phyloP scores from a whole-genome alignment of 2,329 filamentous ascomycete genomes.

The Pseudogymnoascus sp. region DNA sequence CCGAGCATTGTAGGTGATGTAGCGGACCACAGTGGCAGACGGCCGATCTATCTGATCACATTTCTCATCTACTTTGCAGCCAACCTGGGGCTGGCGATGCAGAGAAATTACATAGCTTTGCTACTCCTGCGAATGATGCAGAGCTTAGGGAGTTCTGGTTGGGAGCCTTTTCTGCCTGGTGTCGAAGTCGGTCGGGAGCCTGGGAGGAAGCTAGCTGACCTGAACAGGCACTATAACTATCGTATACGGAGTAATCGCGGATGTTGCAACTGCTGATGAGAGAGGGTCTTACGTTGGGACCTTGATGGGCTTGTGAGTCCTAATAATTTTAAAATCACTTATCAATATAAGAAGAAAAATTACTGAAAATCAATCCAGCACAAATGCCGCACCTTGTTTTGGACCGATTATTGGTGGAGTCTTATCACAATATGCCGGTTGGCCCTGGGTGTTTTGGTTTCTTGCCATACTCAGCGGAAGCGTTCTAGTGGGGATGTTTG shows the following conservation, averaged over 20 bases:
- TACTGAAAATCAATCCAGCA: no score
- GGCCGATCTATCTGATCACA: constrained; percentile 43
- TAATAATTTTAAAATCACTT: constrained; percentile 43
- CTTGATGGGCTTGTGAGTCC: constrained; percentile 28
- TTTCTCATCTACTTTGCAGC: constrained; percentile 45
- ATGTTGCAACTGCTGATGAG: constrained; percentile 60
- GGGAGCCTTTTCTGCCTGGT: neutral
- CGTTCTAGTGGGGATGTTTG: neutral
- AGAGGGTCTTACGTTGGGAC: constrained; percentile 66
- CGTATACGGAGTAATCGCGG: constrained; percentile 62
- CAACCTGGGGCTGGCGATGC: constrained; percentile 43
- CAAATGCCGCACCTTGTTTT: constrained; percentile 15
- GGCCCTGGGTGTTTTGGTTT: constrained; percentile 40
- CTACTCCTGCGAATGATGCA: neutral
- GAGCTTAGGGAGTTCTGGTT: neutral
- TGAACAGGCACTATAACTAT: constrained; percentile 48
- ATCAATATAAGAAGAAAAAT: no score
- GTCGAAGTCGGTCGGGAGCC: no score
- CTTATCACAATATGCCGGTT: constrained; percentile 36
- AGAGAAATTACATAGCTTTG: constrained; percentile 35
- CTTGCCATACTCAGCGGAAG: constrained; percentile 29
- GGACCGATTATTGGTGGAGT: constrained; percentile 40
- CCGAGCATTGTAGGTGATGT: neutral
- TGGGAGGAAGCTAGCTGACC: no score
- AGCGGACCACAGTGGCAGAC: constrained; percentile 41